Base-by-base conservation (phyloP, 1,284 basidiomycete species). In the Xerocomus amazonicus region DNA sequence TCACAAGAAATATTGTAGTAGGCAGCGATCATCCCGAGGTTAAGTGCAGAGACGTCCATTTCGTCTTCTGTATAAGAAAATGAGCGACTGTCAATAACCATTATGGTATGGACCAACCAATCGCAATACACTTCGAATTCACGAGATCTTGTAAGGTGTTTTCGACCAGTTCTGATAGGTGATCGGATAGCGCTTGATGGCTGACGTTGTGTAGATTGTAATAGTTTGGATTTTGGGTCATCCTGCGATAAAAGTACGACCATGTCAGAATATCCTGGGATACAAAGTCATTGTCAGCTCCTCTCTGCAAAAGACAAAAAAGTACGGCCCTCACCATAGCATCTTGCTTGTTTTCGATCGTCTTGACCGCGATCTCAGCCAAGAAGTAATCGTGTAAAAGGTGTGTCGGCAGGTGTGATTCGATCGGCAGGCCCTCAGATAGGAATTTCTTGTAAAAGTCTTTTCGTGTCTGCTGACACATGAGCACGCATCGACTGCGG, bases 391-490 rank as follows among this genome's bases (percentile, higher is more conserved):
- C 97, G 62, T 98, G 95, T 7, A 92, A 74, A 65, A 88, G 79
- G 67, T 89, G 83, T 2, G 88, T 91, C 0, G 92, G 87, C 6
- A 97, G 73, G 65, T 95, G 92, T 0, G 91, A 95, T 68, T 99
- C 96, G 59, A 99, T 94, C 3, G 97, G 97, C n/a, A 99, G 74
- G 13, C 95, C 96, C 69, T 99, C 96, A 14, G 88, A 88, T 53
- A 99, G 71, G 81, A 99, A 98, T 71, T 99, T 99, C 73, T 96
- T 97, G 79, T 97, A 98, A 69, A 96, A 98, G 66, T 97, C 93
- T 69, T 97, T 95, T 43, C 95, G 80, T 3, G 92, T 97, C 65
- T 96, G 90, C 64, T 99, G 96, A 63, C 92, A 94, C 90, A 99
- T 96, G 43, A 99, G 74, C 8, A 99, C 87, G 63, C 94, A 97